Conservation (phyloP, 2,329 filamentous ascomycete species). For the Celoporthe dispersa region DNA sequence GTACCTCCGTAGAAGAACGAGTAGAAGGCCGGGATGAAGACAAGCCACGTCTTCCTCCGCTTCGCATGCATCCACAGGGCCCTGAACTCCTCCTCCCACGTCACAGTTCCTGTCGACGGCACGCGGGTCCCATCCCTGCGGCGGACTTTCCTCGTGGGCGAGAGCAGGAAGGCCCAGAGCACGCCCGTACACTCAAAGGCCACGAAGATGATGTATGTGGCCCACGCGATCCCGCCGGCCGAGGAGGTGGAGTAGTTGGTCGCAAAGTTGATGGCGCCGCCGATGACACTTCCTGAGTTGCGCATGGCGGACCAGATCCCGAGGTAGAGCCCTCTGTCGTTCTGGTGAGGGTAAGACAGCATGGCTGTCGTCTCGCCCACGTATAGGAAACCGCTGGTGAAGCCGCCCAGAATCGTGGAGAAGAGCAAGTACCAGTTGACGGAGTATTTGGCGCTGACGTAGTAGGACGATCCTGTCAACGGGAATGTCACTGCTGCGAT, state of each 20-base stretch:
- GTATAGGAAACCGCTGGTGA: constrained; percentile 37
- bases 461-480: constrained; percentile 41
- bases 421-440: constrained; percentile 40
- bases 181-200: constrained; percentile 37
- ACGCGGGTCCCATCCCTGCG: constrained; percentile 35
- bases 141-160: constrained; percentile 34
- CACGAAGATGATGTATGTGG: constrained; percentile 39
- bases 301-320: constrained; percentile 41
- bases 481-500: constrained; percentile 42
- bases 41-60: constrained; percentile 38
- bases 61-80: constrained; percentile 33
- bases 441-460: constrained; percentile 38
- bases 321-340: constrained; percentile 41
- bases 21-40: constrained; percentile 42
- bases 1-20: constrained; percentile 46
- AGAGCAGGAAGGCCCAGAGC: constrained; percentile 38
- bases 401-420: constrained; percentile 34
- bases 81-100: constrained; percentile 33
- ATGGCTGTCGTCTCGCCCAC: constrained; percentile 43
- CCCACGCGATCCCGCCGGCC: constrained; percentile 37
- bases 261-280: constrained; percentile 41
- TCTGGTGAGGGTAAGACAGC: constrained; percentile 41
- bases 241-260: constrained; percentile 33
- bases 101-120: constrained; percentile 30
- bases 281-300: constrained; percentile 40